Evolutionary conservation across 345 rosid genomes (phyloP).

Genomic region (Lumnitzera littorea): DNA sequence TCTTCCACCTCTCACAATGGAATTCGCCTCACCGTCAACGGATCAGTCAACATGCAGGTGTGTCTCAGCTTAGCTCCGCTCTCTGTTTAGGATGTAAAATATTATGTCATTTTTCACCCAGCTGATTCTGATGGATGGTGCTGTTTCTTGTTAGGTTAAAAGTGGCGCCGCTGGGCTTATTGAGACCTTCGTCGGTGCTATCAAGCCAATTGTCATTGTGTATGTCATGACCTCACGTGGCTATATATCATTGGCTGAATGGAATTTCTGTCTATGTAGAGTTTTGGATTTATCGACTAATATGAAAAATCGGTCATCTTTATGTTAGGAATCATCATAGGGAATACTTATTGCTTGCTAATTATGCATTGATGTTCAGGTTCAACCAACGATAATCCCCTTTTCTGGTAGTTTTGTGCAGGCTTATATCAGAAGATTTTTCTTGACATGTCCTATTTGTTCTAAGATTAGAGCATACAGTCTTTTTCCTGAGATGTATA

Average conservation of each 20-base stretch:
- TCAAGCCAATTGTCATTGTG: constrained; percentile 71
- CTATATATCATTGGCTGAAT: background rate
- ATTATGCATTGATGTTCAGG: background rate
- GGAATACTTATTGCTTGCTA: background rate
- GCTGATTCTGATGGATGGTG: background rate
- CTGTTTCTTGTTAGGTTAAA: constrained; percentile 39
- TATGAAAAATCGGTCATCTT: background rate
- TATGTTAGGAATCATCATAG: background rate
- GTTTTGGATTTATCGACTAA: no score
- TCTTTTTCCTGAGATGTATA: no score
- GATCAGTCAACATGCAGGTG: constrained; percentile 78
- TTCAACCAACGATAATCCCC: no score
- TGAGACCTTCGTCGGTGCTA: constrained; percentile 69
- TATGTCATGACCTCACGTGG: constrained; percentile 16
- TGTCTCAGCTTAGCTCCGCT: background rate
- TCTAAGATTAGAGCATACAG: no score
- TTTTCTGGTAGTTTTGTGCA: no score
- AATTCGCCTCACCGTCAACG: constrained; percentile 55
- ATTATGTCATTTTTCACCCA: background rate
- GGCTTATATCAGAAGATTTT: no score
- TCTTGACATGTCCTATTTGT: no score
- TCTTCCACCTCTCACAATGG: constrained; percentile 69
- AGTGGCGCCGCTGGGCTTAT: constrained; percentile 91
- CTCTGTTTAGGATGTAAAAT: background rate
- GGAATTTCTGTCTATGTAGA: background rate